Percentiles rank a stretch among this genome's conserved stretches.
Conservation (phyloP, 2,329 filamentous ascomycete species). For the Akanthomyces muscarius region DNA sequence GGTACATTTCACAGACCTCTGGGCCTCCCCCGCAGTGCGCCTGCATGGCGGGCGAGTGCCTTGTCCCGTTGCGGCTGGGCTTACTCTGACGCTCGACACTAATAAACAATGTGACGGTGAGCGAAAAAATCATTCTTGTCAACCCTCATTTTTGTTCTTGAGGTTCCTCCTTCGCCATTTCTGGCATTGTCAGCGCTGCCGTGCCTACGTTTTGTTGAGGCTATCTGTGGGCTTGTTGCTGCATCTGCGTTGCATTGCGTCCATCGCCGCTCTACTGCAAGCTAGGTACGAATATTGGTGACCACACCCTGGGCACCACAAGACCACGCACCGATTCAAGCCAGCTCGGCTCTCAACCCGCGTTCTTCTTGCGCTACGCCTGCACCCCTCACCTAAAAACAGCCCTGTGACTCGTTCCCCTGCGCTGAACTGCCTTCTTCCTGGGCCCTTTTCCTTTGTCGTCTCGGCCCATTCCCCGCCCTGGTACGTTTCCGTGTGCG, state of each 20-base stretch:
- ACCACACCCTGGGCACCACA: not conserved
- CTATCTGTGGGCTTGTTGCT: not conserved
- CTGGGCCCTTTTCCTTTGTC: not conserved
- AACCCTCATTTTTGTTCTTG: not conserved
- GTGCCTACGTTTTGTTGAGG: not conserved
- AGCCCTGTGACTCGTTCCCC: slow-evolving; percentile 8
- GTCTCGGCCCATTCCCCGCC: not conserved
- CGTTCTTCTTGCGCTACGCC: not conserved
- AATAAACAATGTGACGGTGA: not conserved
- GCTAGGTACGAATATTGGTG: not conserved
- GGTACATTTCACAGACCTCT: not conserved
- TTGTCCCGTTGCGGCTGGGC: slow-evolving; percentile 12
- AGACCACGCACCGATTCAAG: slow-evolving; percentile 3
- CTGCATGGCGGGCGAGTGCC: not conserved
- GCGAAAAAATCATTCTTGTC: not conserved
- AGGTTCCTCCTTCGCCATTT: not conserved
- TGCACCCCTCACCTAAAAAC: slow-evolving; percentile 5
- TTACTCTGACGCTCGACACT: not conserved
- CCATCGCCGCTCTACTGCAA: not conserved
- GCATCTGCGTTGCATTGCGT: not conserved
- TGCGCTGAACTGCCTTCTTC: not conserved
- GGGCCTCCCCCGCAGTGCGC: not conserved
- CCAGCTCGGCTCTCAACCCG: not conserved
- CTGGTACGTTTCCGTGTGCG: not conserved
- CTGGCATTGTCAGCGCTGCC: not conserved